A percentile compares a stretch with the other conserved stretches of the same genome.
phyloP scores from a whole-genome alignment of 768 basidiomycete species.

The Rhodotorula toruloides region DNA sequence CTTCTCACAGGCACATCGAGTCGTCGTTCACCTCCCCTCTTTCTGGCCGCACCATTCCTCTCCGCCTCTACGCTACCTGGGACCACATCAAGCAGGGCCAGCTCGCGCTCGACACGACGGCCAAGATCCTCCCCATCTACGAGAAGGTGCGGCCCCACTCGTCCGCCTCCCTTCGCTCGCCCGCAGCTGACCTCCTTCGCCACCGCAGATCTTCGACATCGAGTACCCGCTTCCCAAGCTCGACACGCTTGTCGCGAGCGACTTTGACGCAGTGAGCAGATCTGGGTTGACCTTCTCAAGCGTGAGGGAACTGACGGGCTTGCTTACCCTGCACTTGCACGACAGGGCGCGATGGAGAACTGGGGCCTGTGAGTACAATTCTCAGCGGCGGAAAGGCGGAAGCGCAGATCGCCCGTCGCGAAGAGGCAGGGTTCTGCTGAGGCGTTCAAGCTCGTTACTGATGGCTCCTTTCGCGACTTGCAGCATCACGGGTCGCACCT shows the following conservation, averaged over 20 bases:
- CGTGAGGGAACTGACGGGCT: background rate
- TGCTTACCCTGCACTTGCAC: too few species aligned
- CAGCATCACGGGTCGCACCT: conserved; percentile 75
- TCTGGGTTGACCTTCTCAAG: background rate
- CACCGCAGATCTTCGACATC: conserved; percentile 70
- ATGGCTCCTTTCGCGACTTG: conserved; percentile 45
- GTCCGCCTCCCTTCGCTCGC: conserved; percentile 60
- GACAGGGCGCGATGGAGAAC: conserved; percentile 65
- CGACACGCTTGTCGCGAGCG: conserved; percentile 81
- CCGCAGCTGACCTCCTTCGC: background rate
- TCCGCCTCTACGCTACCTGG: conserved; percentile 77
- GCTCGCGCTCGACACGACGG: conserved; percentile 82
- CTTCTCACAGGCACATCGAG: conserved; percentile 53
- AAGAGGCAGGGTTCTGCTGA: conserved; percentile 51
- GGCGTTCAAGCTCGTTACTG: background rate
- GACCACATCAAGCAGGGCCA: conserved; percentile 75
- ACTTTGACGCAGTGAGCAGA: conserved; percentile 63
- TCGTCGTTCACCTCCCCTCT: conserved; percentile 71
- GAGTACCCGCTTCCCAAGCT: conserved; percentile 90
- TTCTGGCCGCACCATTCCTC: conserved; percentile 70
- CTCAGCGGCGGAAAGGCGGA: too few species aligned
- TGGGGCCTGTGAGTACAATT: conserved; percentile 53
- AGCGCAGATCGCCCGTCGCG: too few species aligned
- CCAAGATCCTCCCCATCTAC: conserved; percentile 75
- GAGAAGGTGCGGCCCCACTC: conserved; percentile 87